Base-by-base conservation (phyloP, 2,329 filamentous ascomycete species). In the Sphaerulina musiva region DNA sequence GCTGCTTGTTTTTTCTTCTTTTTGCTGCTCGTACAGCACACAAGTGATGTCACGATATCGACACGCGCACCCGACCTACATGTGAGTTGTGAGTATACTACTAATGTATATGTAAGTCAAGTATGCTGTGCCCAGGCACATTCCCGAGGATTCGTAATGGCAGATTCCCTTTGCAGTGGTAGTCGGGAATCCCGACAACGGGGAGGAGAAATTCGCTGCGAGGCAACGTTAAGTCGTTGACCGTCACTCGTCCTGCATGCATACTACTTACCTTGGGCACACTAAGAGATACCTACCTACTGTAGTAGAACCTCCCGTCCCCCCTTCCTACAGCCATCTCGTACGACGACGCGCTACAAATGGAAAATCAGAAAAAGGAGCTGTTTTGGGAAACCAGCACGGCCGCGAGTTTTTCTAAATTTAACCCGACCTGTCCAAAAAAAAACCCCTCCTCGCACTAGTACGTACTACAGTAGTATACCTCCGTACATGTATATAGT, bases 91-190 rank as follows among this genome's bases (percentile, higher is more conserved):
- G 14, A 17, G 14, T 17, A 17, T 17, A 17, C 14, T 17, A 17
- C 14, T 17, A 17, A 17, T 17, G 14, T 17, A 17, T 17, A 17
- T 17, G 14, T 17, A 17, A 17, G 14, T 17, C 14, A 17, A 17
- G 14, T 11, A 51, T 51, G 48, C 29, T 26, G 48, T 51, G 40
- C 31, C 42, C 40, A 44, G 48, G 26, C 12, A 44, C 29, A 44
- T 20, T 36, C 31, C 39, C 29, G 29, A 51, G 29, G 29, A 4
- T 34, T 32, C 17, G 41, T 20, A 17, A 20, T 45, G 48, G 45
- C 48, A 51, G 41, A 23, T 39, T 31, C 48, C 48, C 26, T 39
- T 6, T 45, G 17, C 48, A 40, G 20, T 51, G 48, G 48, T 45
- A 36, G 17, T 42, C 42, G 48, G 48, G 12, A 45, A 23, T 51